Conservation (phyloP, 2,329 filamentous ascomycete genomes). For the Fusarium paranaense region DNA sequence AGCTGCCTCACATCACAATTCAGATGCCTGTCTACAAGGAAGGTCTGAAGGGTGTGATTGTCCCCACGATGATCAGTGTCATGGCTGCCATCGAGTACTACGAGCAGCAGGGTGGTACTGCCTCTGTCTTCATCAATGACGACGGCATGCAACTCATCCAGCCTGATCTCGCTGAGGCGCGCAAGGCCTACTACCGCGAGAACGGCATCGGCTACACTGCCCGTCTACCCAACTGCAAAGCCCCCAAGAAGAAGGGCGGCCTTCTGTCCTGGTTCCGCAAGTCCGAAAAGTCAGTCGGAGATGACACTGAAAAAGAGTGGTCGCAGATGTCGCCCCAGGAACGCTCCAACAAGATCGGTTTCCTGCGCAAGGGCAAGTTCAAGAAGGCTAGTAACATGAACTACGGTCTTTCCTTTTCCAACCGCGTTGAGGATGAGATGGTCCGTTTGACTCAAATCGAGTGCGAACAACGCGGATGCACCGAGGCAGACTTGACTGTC, state of each 20-base stretch:
- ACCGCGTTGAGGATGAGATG: conserved; percentile 66
- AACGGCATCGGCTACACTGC: conserved; percentile 69
- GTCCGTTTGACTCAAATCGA: conserved; percentile 37
- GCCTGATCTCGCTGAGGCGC: conserved; percentile 58
- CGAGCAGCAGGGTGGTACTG: conserved; percentile 71
- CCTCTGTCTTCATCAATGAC: conserved; percentile 76
- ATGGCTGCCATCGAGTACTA: conserved; percentile 70
- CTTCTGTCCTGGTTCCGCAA: conserved; percentile 53
- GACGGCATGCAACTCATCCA: conserved; percentile 74
- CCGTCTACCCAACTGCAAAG: conserved; percentile 58
- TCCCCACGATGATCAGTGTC: conserved; percentile 65
- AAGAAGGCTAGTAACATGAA: conserved; percentile 79
- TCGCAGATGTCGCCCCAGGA: conserved; percentile 33
- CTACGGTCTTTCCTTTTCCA: conserved; percentile 67
- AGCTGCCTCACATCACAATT: conserved; percentile 57
- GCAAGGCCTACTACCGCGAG: conserved; percentile 67
- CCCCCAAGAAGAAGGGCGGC: conserved; percentile 21
- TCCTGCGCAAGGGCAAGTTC: conserved; percentile 70
- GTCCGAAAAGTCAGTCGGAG: not conserved
- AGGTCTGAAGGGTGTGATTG: conserved; percentile 55
- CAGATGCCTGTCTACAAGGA: conserved; percentile 61
- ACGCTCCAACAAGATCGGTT: conserved; percentile 56
- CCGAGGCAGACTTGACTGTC: conserved; percentile 55
- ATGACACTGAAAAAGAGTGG: not conserved
- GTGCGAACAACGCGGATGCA: conserved; percentile 31